These are phyloP conservation scores for Citrullus mucosospermus DNA, from an alignment of 306 rosid genomes.

Conservation along the genomic window DNA sequence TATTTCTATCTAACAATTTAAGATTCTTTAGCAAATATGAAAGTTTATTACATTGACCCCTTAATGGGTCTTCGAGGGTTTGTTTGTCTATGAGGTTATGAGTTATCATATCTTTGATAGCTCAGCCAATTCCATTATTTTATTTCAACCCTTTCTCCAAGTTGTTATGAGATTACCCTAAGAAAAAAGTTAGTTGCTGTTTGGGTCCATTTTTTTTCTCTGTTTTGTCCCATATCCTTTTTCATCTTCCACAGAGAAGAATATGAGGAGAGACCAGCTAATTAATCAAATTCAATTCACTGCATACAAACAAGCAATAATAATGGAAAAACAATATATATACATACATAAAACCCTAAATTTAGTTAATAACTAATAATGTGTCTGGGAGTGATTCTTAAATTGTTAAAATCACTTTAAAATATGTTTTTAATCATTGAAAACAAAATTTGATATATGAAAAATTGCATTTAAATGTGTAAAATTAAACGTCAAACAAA, in stretches of 20 bases:
- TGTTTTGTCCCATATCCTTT: not conserved
- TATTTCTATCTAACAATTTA: not conserved
- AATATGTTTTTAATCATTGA: no score
- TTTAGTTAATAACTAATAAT: no score
- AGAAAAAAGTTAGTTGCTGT: not conserved
- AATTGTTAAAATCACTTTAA: no score
- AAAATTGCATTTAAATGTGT: no score
- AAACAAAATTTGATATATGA: no score
- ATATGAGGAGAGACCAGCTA: not conserved
- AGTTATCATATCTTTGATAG: not conserved
- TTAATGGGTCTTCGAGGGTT: not conserved
- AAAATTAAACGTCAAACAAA: no score
- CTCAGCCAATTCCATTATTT: not conserved
- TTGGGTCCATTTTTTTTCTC: not conserved
- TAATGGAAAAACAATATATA: not conserved
- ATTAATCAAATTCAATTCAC: not conserved
- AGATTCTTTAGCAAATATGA: not conserved
- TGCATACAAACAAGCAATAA: not conserved
- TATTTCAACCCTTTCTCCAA: not conserved
- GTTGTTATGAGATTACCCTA: not conserved
- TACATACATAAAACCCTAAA: not conserved
- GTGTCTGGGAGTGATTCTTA: no score
- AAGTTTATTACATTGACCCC: not conserved
- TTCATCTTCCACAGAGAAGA: not conserved
- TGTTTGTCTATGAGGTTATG: not conserved